A percentile compares a stretch with the other conserved stretches of the same genome.
Conservation (phyloP, 805 yeast genomes). For the Clavispora carvajalis region DNA sequence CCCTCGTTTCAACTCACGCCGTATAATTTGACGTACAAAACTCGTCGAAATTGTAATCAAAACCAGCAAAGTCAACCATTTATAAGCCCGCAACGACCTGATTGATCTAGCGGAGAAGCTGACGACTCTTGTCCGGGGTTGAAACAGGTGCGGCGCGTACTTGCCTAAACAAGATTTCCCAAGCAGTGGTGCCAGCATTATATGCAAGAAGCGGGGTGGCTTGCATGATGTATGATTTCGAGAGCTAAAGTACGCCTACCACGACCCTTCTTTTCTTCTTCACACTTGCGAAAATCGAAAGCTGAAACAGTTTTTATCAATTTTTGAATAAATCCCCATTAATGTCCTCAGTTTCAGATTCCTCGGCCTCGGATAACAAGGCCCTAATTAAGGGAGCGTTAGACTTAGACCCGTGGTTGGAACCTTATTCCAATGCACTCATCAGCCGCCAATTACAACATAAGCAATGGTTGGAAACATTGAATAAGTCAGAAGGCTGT, state of each 20-base stretch:
- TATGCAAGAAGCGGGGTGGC: background rate
- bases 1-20: background rate
- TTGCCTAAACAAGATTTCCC: background rate
- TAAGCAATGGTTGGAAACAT: constrained; percentile 52
- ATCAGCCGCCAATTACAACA: constrained; percentile 64
- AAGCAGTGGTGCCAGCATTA: background rate
- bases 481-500: constrained; percentile 53
- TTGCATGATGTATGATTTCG: background rate
- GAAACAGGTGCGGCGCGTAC: background rate
- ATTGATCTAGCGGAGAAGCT: too few relatives aligned
- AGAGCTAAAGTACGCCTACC: background rate
- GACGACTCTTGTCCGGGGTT: background rate
- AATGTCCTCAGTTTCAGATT: background rate
- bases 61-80: too few relatives aligned
- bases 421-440: constrained; percentile 67
- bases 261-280: background rate
- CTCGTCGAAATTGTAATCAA: too few relatives aligned
- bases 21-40: background rate
- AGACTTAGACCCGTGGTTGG: constrained; percentile 78
- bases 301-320: background rate
- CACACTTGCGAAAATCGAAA: background rate
- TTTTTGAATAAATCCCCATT: background rate
- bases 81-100: too few relatives aligned
- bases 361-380: constrained; percentile 1
- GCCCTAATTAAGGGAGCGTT: constrained; percentile 50